Base-by-base conservation (phyloP, 208 protist species). In the Trypanosoma vivax region DNA sequence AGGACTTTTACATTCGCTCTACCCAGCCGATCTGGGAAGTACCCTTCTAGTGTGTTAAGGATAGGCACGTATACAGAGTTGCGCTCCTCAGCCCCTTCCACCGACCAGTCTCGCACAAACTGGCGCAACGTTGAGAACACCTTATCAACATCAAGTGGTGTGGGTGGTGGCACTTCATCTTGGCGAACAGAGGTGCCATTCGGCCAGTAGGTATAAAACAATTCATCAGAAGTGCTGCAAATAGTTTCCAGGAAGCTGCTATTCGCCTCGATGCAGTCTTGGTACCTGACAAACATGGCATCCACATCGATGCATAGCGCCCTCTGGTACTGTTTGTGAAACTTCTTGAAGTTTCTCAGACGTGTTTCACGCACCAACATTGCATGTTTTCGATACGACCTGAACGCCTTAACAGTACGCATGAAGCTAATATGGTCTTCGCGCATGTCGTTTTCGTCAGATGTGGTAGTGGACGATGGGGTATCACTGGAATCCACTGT, bases 51-150 rank as follows among this genome's bases (percentile, higher is more conserved):
- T 23, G 75, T 90, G 29, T 90, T 65, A 11, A 97, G 50, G 35
- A 98, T 88, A 0, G 88, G 90, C 47, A 70, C 66, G 56, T 97
- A 97, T 38, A 91, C 86, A 21, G 76, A 81, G 47, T 88, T 70
- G n/a, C 95, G 72, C 77, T 98, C 96, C 9, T 60, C 62, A 7
- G 58, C 63, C 4, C 96, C 96, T 60, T 98, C 94, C 1, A 69
- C 72, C 14, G 83, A 84, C 96, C 96, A 98, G 60, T 98, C 96
- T 1, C 96, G 76, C 28, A 97, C 92, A 62, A 97, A 97, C 65
- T 98, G 95, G 38, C 91, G 90, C 37, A 98, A 60, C 16, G 96
- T 98, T 1, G 88, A 96, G 52, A 94, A 87, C 6, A 98, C 93
- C 57, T 98, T 98, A 47, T 96, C 87, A 74, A 94, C 83, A 67